These are phyloP conservation scores for Metarhizium humberi DNA, from an alignment of 2,329 filamentous ascomycete species.

Conservation along the genomic window DNA sequence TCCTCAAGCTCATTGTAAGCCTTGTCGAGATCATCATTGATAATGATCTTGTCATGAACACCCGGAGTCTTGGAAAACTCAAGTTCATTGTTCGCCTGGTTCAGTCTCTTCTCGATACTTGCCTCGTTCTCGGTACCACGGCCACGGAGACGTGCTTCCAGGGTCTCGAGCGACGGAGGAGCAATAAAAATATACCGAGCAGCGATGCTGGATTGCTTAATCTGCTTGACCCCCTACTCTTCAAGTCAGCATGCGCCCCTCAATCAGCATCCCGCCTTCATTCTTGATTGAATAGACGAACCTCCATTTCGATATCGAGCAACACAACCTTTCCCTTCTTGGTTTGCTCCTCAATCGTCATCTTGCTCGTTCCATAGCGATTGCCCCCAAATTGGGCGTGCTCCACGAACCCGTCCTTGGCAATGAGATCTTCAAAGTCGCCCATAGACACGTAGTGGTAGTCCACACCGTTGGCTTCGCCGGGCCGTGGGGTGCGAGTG, in stretches of 20 bases:
- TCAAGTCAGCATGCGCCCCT: neutral
- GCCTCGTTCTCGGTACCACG: slow-evolving; percentile 73
- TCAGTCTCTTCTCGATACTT: slow-evolving; percentile 57
- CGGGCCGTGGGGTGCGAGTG: slow-evolving; percentile 65
- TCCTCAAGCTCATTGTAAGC: slow-evolving; percentile 46
- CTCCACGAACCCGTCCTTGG: slow-evolving; percentile 71
- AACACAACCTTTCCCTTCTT: slow-evolving; percentile 67
- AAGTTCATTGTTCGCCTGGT: slow-evolving; percentile 65
- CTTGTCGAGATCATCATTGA: slow-evolving; percentile 35
- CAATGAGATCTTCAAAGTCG: slow-evolving; percentile 59
- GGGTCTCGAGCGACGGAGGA: slow-evolving; percentile 63
- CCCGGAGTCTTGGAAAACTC: slow-evolving; percentile 61
- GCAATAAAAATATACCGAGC: slow-evolving; percentile 80
- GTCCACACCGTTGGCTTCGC: slow-evolving; percentile 67
- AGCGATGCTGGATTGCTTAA: slow-evolving; percentile 64
- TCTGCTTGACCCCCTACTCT: slow-evolving; percentile 71
- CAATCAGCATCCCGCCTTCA: neutral
- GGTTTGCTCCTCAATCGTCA: slow-evolving; percentile 67
- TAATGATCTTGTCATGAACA: slow-evolving; percentile 30
- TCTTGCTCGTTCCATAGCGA: slow-evolving; percentile 75
- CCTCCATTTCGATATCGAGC: slow-evolving; percentile 95
- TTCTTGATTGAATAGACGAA: slow-evolving; percentile 22
- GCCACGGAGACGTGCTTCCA: slow-evolving; percentile 66
- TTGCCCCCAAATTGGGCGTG: slow-evolving; percentile 79
- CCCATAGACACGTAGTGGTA: slow-evolving; percentile 69